phyloP scores from a whole-genome alignment of 306 rosid species.

The Prosopis cineraria region DNA sequence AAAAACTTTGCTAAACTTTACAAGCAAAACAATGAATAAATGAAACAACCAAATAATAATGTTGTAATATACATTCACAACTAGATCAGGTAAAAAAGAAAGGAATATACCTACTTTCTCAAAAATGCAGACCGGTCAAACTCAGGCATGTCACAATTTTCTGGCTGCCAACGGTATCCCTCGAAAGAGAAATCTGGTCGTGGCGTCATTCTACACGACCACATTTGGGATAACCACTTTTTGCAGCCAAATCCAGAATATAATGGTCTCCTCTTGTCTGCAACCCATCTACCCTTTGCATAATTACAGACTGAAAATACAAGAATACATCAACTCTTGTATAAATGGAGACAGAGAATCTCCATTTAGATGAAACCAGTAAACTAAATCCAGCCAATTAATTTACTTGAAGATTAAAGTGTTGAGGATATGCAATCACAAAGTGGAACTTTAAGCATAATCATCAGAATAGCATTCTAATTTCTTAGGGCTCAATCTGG shows the following conservation, averaged over 20 bases:
- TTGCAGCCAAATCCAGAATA: slow-evolving; percentile 86
- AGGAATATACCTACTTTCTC: slow-evolving; percentile 64
- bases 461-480: slow-evolving; percentile 10
- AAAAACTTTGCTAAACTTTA: neutral
- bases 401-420: slow-evolving; percentile 9
- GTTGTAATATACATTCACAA: slow-evolving; percentile 14
- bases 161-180: slow-evolving; percentile 86
- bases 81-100: slow-evolving; percentile 24
- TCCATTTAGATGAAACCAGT: slow-evolving; percentile 1
- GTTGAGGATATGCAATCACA: slow-evolving; percentile 23
- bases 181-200: slow-evolving; percentile 80
- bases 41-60: slow-evolving; percentile 15
- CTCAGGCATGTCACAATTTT: slow-evolving; percentile 70
- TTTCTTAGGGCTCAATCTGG: slow-evolving; percentile 6
- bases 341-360: neutral
- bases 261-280: slow-evolving; percentile 65
- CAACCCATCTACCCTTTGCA: slow-evolving; percentile 91
- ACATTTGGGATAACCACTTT: slow-evolving; percentile 85
- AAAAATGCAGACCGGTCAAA: slow-evolving; percentile 69
- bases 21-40: slow-evolving; percentile 20
- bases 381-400: slow-evolving; percentile 12
- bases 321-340: slow-evolving; percentile 32
- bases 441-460: neutral
- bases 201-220: slow-evolving; percentile 87
- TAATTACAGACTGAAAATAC: slow-evolving; percentile 73